These are phyloP conservation scores for Cylindrotheca closterium DNA, from an alignment of 108 stramenopile species.

Conservation along the genomic window DNA sequence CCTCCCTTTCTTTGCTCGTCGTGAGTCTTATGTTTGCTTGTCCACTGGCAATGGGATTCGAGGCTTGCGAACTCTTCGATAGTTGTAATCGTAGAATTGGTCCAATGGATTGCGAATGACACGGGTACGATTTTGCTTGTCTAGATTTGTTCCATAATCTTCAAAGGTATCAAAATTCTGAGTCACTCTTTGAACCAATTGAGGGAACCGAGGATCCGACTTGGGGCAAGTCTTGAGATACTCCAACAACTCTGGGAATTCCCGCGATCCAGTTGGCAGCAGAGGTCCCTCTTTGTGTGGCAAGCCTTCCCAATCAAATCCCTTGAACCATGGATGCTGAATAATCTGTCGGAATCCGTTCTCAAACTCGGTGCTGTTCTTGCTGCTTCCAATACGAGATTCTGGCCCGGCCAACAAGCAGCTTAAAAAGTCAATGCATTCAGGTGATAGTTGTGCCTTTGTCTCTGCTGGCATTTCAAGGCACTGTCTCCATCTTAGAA, in stretches of 20 bases:
- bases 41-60: conserved; percentile 43
- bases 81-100: conserved; percentile 89
- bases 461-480: conserved; percentile 87
- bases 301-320: conserved; percentile 86
- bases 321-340: conserved; percentile 87
- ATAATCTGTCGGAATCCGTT: conserved; percentile 88
- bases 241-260: conserved; percentile 79
- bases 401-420: conserved; percentile 86
- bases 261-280: conserved; percentile 73
- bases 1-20: too few relatives aligned
- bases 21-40: not conserved
- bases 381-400: conserved; percentile 77
- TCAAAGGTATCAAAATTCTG: conserved; percentile 94
- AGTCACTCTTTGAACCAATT: conserved; percentile 75
- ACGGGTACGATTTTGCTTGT: conserved; percentile 55
- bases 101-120: conserved; percentile 59
- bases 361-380: conserved; percentile 75
- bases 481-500: conserved; percentile 87
- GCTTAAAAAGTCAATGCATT: conserved; percentile 89
- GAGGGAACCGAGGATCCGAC: conserved; percentile 76
- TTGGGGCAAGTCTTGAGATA: conserved; percentile 89
- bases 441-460: conserved; percentile 67
- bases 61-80: conserved; percentile 84
- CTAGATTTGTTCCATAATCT: conserved; percentile 78
- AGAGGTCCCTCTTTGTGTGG: conserved; percentile 74